Conservation (phyloP, 1,284 basidiomycete genomes). For the Trichosporon sp. region DNA sequence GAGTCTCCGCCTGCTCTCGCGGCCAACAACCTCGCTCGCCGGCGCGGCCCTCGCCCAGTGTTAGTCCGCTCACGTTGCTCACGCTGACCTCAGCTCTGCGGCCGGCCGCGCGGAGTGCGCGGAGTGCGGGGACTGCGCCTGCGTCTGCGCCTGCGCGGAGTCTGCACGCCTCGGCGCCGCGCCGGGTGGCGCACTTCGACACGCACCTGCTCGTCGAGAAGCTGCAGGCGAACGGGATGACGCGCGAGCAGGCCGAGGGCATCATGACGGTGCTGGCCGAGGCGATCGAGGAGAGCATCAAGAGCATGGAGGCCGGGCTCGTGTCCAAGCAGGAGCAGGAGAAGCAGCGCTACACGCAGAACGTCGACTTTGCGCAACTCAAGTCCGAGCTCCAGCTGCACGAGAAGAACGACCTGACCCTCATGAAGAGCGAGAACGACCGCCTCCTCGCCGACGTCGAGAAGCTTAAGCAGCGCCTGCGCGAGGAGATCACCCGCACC, state of each 20-base stretch:
- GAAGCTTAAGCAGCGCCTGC: slow-evolving; percentile 88
- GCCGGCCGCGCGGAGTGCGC: background rate
- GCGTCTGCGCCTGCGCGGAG: slow-evolving; percentile 11
- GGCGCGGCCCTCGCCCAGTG: slow-evolving; percentile 31
- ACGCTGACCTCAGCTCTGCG: slow-evolving; percentile 7
- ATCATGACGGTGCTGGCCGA: slow-evolving; percentile 92
- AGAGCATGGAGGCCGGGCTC: slow-evolving; percentile 89
- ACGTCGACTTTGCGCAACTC: slow-evolving; percentile 95
- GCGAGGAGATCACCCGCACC: slow-evolving; percentile 86
- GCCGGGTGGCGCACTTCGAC: slow-evolving; percentile 64
- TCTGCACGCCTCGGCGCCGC: slow-evolving; percentile 17
- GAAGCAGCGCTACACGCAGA: slow-evolving; percentile 93
- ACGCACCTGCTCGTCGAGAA: slow-evolving; percentile 89
- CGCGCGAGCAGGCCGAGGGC: slow-evolving; percentile 82
- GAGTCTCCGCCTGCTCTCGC: slow-evolving; percentile 28
- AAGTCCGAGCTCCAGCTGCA: slow-evolving; percentile 94
- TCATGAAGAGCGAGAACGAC: slow-evolving; percentile 95
- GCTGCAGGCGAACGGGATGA: slow-evolving; percentile 78
- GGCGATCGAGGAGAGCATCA: slow-evolving; percentile 89
- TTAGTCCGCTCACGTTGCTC: slow-evolving; percentile 16
- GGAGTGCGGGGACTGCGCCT: slow-evolving; percentile 13
- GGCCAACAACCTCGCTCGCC: slow-evolving; percentile 33
- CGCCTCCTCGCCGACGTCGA: slow-evolving; percentile 86
- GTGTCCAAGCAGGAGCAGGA: slow-evolving; percentile 91
- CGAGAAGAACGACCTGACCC: slow-evolving; percentile 94